Base-by-base conservation (phyloP, 345 rosid genomes). In the Lepidium africanum region DNA sequence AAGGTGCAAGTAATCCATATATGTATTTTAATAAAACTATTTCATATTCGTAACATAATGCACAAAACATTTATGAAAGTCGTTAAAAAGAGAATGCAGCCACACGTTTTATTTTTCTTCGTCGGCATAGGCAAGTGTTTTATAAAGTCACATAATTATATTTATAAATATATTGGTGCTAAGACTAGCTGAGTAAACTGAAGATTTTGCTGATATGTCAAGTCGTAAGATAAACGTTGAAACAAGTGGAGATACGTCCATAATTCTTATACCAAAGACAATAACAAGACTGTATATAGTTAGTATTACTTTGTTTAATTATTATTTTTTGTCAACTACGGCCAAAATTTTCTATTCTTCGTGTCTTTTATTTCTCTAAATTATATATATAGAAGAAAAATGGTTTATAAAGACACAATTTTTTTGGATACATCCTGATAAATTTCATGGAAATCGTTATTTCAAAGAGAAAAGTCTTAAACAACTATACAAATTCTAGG, bases 391-490 rank as follows among this genome's bases (percentile, higher is more conserved):
- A 47, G 65, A 56, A 27, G 54, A 47, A 56, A 42, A 55, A 16
- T 4, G 50, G 16, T 25, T 54, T 45, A 27, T 12, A 30, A 51
- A 48, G 38, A 64, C 51, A 36, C 39, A 5, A 51, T 11, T 35
- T 7, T 19, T 72, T 56, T 48, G 63, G 52, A 72, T 64, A 64
- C 32, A 47, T 72, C 59, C 36, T 54, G 43, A 15, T 30, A 5
- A 27, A 27, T 55, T 27, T 36, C 59, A 19, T 39, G n/a, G 38
- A 72, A 57, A 56, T 64, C 9, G 19, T 64, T 56, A 64, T 30
- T 57, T 56, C 30, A 72, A 72, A 55, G n/a, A 51, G 15, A 47
- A 65, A 65, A 73, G 68, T 74, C 63, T 17, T 59, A 59, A 32
- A 49, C 25, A 59, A 33, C 10, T 51, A 43, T 32, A 74, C 13